Base-by-base conservation (phyloP, 495 filamentous ascomycete genomes). In the Penicillium paradoxum region DNA sequence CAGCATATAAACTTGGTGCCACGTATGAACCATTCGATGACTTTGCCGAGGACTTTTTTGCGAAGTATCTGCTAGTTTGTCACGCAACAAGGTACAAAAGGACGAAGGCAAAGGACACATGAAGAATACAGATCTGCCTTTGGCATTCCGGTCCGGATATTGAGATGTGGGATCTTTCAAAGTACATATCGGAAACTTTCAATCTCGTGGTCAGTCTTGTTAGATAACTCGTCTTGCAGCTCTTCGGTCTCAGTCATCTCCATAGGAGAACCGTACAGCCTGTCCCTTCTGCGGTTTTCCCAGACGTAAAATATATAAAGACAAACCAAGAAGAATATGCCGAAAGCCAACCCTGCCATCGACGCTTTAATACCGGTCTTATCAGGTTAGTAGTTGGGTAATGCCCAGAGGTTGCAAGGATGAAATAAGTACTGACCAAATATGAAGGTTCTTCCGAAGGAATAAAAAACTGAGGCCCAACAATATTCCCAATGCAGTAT, bases 1-100 rank as follows among this genome's bases (percentile, higher is more conserved):
- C 88, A 1, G 89, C 89, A 3, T 84, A 85, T 30, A 77, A 86
- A 40, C 69, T 95, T n/a, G 88, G 89, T 0, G 88, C 87, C 0
- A 72, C 75, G n/a, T 91, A 92, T 49, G 80, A 78, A 21, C 75
- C 75, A 47, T 83, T 89, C 51, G 81, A 87, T 54, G 76, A 78
- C 37, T 81, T 82, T 60, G 81, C 81, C 2, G 75, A 78, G 60
- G 70, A 79, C 48, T 73, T 85, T 56, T 76, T 86, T 50, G 67
- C 63, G 34, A 81, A 79, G 48, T 83, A 82, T 59, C 50, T 81
- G 3, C 66, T 79, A 10, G 63, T 82, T 5, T 76, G 70, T 27
- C 79, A 83, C 58, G 79, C 76, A 2, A 68, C 73, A 5, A 53
- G 71, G 29, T 83, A 79, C 54, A 72, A 69, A 25, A 55, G 37